Percentiles rank a stretch among this genome's conserved stretches.
These are phyloP conservation scores for Suillus fuscotomentosus DNA, from an alignment of 768 basidiomycete species.

Conservation along the genomic window DNA sequence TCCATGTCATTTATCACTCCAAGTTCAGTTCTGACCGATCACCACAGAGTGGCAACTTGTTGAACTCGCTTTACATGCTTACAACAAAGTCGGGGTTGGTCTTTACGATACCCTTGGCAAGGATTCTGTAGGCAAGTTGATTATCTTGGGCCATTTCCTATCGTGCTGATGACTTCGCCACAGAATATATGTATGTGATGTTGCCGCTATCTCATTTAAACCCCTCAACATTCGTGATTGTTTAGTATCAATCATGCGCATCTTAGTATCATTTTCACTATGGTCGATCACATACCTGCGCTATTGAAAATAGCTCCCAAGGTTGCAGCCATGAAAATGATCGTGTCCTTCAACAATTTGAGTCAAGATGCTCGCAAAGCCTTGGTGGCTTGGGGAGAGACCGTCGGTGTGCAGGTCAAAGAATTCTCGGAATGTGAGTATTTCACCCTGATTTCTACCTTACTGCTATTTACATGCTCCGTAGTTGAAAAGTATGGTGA, in stretches of 20 bases:
- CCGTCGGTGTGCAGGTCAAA: conserved; percentile 60
- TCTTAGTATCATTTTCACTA: conserved; percentile 76
- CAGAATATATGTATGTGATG: conserved; percentile 72
- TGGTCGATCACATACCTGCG: conserved; percentile 68
- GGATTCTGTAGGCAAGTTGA: conserved; percentile 76
- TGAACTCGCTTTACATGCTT: conserved; percentile 79
- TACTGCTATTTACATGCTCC: conserved; percentile 2
- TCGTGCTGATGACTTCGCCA: conserved; percentile 6
- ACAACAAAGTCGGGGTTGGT: conserved; percentile 80
- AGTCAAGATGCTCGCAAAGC: conserved; percentile 51
- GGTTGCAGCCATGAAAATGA: conserved; percentile 64
- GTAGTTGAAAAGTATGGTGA: conserved; percentile 77
- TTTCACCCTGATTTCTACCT: neutral
- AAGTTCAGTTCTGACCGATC: conserved; percentile 4
- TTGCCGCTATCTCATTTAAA: conserved; percentile 1
- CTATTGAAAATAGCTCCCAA: conserved; percentile 68
- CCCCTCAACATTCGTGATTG: conserved; percentile 10
- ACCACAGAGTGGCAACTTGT: conserved; percentile 88
- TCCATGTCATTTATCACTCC: conserved; percentile 13
- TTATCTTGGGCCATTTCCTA: neutral
- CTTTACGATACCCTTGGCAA: conserved; percentile 94
- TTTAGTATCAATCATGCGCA: conserved; percentile 82
- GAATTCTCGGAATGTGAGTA: conserved; percentile 67
- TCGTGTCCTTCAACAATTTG: conserved; percentile 73
- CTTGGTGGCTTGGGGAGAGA: conserved; percentile 67